Base-by-base conservation (phyloP, 108 stramenopile genomes). In the Epithemia pelagica region DNA sequence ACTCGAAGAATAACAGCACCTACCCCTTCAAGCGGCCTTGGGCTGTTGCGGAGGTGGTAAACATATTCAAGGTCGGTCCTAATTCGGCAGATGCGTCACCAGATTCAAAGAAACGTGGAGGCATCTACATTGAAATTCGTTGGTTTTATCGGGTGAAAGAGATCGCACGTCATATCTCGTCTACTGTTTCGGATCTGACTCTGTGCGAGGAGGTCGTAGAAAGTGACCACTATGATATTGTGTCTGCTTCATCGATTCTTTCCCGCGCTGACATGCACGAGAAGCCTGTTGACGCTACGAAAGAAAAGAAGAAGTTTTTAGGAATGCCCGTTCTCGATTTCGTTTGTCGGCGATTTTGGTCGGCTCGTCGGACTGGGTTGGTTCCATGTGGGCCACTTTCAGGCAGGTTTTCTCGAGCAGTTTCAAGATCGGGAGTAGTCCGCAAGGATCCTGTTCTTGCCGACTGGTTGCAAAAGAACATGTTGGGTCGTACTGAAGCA, bases 281-380 rank as follows among this genome's bases (percentile, higher is more conserved):
- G 28, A 46, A 54, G 2, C 32, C 64, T 10, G 54, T 27, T 2
- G 21, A 33, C 19, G 27, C 32, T 52, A 10, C 58, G 10, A 46
- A 46, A 53, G 5, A 71, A 18, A 46, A 37, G 10, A 64, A 64
- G 56, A 68, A 26, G 15, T 61, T 37, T 30, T 52, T 56, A 5
- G 83, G 75, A 33, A 76, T 83, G 70, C 85, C 83, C 18, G 71
- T 80, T 18, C 28, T 79, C 18, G 33, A 84, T 33, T 90, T 81
- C 71, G 52, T 77, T 46, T 94, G 89, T 63, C 61, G 66, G 15
- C 74, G 88, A 22, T 91, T 88, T 67, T 94, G 88, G 88, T 87
- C 86, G 7, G 70, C 80, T 0, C 78, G 82, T 55, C 65, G 88
- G 53, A 81, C 76, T 58, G 75, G 86, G 0, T 74, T 94, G 20